phyloP scores from a whole-genome alignment of 768 basidiomycete genomes.

The Pisolithus marmoratus region DNA sequence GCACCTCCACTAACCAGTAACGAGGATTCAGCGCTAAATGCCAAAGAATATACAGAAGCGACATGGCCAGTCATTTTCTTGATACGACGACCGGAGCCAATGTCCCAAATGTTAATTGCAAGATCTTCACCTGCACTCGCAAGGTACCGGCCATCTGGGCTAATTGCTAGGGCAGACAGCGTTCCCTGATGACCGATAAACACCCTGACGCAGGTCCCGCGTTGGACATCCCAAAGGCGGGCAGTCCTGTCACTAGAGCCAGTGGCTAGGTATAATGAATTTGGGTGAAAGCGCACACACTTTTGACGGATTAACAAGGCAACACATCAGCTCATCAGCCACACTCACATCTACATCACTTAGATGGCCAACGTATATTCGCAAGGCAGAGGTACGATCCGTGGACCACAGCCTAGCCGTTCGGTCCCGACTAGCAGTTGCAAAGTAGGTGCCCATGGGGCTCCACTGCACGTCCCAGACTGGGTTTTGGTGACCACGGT shows the following conservation, averaged over 20 bases:
- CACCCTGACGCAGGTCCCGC: slow-evolving; percentile 87
- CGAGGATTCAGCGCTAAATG: slow-evolving; percentile 89
- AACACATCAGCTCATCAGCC: not conserved
- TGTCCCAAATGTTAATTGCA: slow-evolving; percentile 93
- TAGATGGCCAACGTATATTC: slow-evolving; percentile 93
- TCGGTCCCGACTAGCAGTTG: slow-evolving; percentile 88
- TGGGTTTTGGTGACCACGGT: slow-evolving; percentile 93
- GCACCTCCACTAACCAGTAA: slow-evolving; percentile 87
- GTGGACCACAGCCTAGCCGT: slow-evolving; percentile 97
- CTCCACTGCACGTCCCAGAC: slow-evolving; percentile 99
- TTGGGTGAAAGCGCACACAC: slow-evolving; percentile 96
- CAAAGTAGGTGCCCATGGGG: slow-evolving; percentile 97
- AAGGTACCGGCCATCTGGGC: slow-evolving; percentile 90
- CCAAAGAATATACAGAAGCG: slow-evolving; percentile 81
- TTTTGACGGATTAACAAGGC: slow-evolving; percentile 24
- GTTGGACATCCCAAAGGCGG: slow-evolving; percentile 97
- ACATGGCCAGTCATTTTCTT: slow-evolving; percentile 97
- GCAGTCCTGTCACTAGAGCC: slow-evolving; percentile 96
- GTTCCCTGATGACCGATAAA: slow-evolving; percentile 94
- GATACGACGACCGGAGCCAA: slow-evolving; percentile 88
- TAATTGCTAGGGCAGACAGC: slow-evolving; percentile 80
- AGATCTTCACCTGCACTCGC: slow-evolving; percentile 92
- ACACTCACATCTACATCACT: slow-evolving; percentile 91
- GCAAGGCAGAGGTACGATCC: slow-evolving; percentile 76
- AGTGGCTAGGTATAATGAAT: slow-evolving; percentile 94